Percentiles rank a stretch among this genome's conserved stretches.
These are phyloP conservation scores for Colletotrichum australisinense DNA, from an alignment of 2,329 filamentous ascomycete genomes.

Conservation along the genomic window DNA sequence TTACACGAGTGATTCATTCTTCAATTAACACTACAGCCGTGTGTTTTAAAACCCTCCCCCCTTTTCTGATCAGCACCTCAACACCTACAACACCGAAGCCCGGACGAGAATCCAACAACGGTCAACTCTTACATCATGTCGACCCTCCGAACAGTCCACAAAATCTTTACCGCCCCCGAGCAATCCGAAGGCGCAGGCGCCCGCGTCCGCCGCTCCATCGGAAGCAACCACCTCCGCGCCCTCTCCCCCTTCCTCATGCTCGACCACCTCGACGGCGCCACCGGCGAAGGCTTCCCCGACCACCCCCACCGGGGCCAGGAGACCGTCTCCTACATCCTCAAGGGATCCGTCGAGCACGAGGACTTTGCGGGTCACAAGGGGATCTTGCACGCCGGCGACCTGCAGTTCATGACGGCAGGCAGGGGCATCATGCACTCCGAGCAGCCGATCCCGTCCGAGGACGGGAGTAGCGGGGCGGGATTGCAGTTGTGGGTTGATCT, in stretches of 20 bases:
- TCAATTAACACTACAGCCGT: no score
- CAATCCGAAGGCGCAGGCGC: constrained; percentile 91
- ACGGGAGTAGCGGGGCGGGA: constrained; percentile 83
- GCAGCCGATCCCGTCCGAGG: constrained; percentile 85
- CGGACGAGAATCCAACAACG: no score
- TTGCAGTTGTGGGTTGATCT: constrained; percentile 97
- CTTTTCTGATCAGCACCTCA: no score
- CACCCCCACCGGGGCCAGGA: constrained; percentile 88
- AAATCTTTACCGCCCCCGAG: constrained; percentile 86
- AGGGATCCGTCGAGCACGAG: constrained; percentile 88
- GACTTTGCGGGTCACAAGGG: constrained; percentile 90
- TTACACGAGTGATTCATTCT: no score
- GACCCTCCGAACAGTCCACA: constrained; percentile 79
- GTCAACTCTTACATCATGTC: constrained; percentile 59
- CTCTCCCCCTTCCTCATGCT: constrained; percentile 96
- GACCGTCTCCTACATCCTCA: constrained; percentile 86
- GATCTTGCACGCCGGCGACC: constrained; percentile 85
- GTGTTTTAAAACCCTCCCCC: no score
- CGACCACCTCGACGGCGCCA: constrained; percentile 86
- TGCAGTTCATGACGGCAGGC: constrained; percentile 98
- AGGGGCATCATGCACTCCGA: constrained; percentile 93
- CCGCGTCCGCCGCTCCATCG: constrained; percentile 86
- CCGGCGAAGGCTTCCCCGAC: constrained; percentile 90
- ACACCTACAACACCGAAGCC: no score
- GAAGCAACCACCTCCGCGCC: constrained; percentile 83